Evolutionary conservation across 257 asterid genomes (phyloP), one percentile per base, ranked within the genome.

Genomic region (Datura wrightii): DNA sequence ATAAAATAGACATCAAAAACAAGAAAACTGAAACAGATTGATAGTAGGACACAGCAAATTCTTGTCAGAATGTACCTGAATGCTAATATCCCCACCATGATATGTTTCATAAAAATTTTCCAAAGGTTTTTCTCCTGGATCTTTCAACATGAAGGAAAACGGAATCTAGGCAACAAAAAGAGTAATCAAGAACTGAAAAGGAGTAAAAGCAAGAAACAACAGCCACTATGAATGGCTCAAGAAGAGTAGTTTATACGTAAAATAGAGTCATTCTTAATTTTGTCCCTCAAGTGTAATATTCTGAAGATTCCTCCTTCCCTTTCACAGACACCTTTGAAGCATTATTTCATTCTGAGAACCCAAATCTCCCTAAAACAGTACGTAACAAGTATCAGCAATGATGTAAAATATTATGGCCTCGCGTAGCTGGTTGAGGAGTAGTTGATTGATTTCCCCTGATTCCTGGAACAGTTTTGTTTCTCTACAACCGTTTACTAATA

Each of bases 61-160:
- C 78, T 62, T 1, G 34, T 78, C 65, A 18, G 42, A 50, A 50
- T 55, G 59, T 91, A 94, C 98, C 94, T 94, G 98, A 86, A 94
- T 88, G 90, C 92, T 93, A 84, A 93, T 89, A 88, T 93, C 87
- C 72, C 93, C 90, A 69, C 98, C 98, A 87, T 94, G 98, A 86
- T 88, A 94, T 88, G 98, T 94, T 90, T 94, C 98, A 85, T 93
- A 91, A 83, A 92, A 87, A 36, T 85, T 91, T 82, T 92, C 97
- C 88, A 74, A 70, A 85, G 88, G 86, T 81, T 91, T 88, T 82
- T 88, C 91, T 82, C 89, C 92, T 53, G 71, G 89, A 53, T 91
- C 91, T 89, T 90, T 93, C 88, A 94, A 87, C 60, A 83, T 82
- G 86, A 94, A 87, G n/a, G 92, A 93, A 90, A 94, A 94, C 71